Percentiles rank a stretch among this genome's conserved stretches.
Conservation (phyloP, 306 rosid species). For the Dicorynia guianensis region DNA sequence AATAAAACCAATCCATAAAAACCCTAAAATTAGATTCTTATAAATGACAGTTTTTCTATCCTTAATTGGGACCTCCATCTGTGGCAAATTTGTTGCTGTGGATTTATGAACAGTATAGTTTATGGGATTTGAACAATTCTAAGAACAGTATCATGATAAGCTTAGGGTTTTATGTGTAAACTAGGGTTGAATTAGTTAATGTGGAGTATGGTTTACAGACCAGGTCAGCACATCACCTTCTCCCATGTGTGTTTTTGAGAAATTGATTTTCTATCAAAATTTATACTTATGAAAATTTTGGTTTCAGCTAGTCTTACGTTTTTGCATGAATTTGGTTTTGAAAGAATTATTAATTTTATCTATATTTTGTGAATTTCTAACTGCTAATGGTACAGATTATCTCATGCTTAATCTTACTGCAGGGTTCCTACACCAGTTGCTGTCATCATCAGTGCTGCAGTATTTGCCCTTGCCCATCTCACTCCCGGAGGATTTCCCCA, state of each 20-base stretch:
- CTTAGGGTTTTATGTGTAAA: slow-evolving; percentile 1
- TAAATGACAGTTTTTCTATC: no score
- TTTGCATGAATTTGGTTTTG: slow-evolving; percentile 29
- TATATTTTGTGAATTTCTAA: background rate
- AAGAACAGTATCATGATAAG: slow-evolving; percentile 17
- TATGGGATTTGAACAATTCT: slow-evolving; percentile 6
- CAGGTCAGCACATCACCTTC: slow-evolving; percentile 9
- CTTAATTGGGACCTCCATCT: no score
- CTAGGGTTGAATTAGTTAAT: background rate
- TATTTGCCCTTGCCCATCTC: slow-evolving; percentile 94
- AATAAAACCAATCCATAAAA: no score
- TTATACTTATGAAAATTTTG: background rate
- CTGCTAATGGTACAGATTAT: background rate
- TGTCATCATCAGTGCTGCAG: slow-evolving; percentile 75
- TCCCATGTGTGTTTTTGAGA: background rate
- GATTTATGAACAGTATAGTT: background rate
- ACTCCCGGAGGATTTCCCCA: slow-evolving; percentile 98
- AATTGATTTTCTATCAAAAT: background rate
- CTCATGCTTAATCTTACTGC: slow-evolving; percentile 36
- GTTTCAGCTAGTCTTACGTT: slow-evolving; percentile 23
- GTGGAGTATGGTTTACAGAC: background rate
- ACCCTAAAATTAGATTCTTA: no score
- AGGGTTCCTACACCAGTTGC: slow-evolving; percentile 98
- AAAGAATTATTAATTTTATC: background rate
- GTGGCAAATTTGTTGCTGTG: background rate